Base-by-base conservation (phyloP, 1,284 basidiomycete species). In the Wolfiporia cocos region DNA sequence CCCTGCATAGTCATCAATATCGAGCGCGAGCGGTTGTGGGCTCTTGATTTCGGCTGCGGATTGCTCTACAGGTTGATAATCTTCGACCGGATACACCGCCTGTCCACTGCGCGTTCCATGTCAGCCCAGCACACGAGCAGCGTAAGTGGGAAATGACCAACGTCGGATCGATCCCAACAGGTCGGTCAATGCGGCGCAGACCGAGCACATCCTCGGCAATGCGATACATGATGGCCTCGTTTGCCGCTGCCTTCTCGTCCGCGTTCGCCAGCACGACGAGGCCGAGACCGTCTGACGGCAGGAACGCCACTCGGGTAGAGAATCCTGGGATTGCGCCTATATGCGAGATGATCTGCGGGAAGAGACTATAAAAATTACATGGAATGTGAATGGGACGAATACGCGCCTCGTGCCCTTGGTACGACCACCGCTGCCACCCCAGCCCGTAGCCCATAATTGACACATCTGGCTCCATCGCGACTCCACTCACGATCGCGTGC, bases 231-330 rank as follows among this genome's bases (percentile, higher is more conserved):
- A 57, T 51, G 26, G 64, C 58, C 3, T 60, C 35, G 15, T 69
- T 53, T 9, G 50, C 54, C 4, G 41, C 30, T 2, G 63, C 64
- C 34, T 59, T 62, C 9, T 54, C 63, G 37, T 72, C 69, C n/a
- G 51, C 52, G 44, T 75, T 74, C 4, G 66, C 64, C 1, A 75
- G 58, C 0, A 62, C 51, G 14, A 71, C 60, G 14, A 71, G 53
- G 1, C 64, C 72, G 3, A 74, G 49, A 3, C 42, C 42, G 33
- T 67, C 63, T 10, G 26, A 3, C 7, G 56, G 54, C 14, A 58
- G 39, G 36, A 59, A 54, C 0, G 46, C 52, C 14, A 70, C 61
- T 26, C 63, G 55, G 0, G 64, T 66, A 24, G 66, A 64, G 51
- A 66, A 70, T 0, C 71, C 73, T 3, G 50, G 48, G 2, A 58